Conservation (phyloP, 75 land plant species). For the Isoetes taiwanensis region DNA sequence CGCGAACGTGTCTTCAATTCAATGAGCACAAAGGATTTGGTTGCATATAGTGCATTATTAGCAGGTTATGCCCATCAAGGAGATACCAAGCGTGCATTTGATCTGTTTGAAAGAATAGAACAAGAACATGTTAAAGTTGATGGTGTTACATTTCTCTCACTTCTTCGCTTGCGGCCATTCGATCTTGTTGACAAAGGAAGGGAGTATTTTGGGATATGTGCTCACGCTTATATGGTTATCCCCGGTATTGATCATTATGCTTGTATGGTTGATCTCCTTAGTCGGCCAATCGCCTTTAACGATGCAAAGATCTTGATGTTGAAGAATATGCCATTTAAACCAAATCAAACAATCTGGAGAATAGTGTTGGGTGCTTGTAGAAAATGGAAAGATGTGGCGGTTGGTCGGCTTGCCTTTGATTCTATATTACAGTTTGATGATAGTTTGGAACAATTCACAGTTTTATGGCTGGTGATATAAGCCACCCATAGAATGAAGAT, state of each 20-base stretch:
- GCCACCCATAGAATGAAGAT: slow-evolving; percentile 26
- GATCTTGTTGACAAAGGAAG: slow-evolving; percentile 30
- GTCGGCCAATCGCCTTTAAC: slow-evolving; percentile 24
- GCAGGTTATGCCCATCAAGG: no score
- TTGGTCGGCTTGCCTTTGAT: slow-evolving; percentile 21
- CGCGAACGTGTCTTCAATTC: no score
- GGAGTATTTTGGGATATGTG: slow-evolving; percentile 17
- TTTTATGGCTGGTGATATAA: slow-evolving; percentile 35
- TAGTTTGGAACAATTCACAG: slow-evolving; percentile 17
- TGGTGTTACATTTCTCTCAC: slow-evolving; percentile 32
- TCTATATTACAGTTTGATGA: background rate
- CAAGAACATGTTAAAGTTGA: no score
- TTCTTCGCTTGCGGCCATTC: slow-evolving; percentile 46
- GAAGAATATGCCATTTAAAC: slow-evolving; percentile 25
- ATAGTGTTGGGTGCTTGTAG: slow-evolving; percentile 35
- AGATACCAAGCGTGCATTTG: no score
- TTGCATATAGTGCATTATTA: no score
- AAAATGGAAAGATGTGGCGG: slow-evolving; percentile 17
- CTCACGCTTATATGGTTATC: slow-evolving; percentile 16
- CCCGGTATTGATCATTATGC: slow-evolving; percentile 36
- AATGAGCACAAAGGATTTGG: no score
- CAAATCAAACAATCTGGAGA: slow-evolving; percentile 40
- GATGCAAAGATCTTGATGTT: slow-evolving; percentile 34
- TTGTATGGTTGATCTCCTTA: slow-evolving; percentile 44
- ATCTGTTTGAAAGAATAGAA: no score